phyloP scores from a whole-genome alignment of 2,329 filamentous ascomycete species.

The Claviceps spartinae region DNA sequence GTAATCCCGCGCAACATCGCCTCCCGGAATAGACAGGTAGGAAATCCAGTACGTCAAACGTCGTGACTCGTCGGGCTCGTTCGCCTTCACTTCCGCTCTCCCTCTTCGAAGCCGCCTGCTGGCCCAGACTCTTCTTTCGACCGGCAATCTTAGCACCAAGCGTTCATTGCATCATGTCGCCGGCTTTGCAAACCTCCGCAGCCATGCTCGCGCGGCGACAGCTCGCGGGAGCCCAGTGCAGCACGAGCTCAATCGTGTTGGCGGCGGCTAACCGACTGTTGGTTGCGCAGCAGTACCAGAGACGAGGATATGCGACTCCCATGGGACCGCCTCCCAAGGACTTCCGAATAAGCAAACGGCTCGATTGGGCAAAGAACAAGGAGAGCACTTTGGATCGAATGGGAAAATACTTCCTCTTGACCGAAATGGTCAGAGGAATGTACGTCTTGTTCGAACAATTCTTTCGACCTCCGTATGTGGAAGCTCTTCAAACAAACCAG shows the following conservation, averaged over 20 bases:
- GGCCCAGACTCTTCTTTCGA: not conserved
- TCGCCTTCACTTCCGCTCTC: constrained; percentile 10
- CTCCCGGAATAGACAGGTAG: not conserved
- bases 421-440: constrained; percentile 95
- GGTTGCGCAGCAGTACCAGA: constrained; percentile 11
- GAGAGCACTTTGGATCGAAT: constrained; percentile 70
- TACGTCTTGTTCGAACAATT: constrained; percentile 95
- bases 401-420: constrained; percentile 88
- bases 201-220: constrained; percentile 24
- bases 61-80: constrained; percentile 9
- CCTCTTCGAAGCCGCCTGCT: not conserved
- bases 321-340: constrained; percentile 64
- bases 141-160: not conserved
- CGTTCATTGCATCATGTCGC: constrained; percentile 15
- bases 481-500: not conserved
- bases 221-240: constrained; percentile 15
- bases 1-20: constrained; percentile 24
- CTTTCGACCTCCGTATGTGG: constrained; percentile 88
- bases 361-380: constrained; percentile 67
- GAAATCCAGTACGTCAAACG: constrained; percentile 5
- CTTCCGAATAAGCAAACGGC: constrained; percentile 63
- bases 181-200: constrained; percentile 18
- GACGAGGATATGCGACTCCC: constrained; percentile 49
- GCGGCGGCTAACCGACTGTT: constrained; percentile 10
- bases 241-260: constrained; percentile 10